Conservation (phyloP, 306 rosid genomes). For the Trifolium dubium region DNA sequence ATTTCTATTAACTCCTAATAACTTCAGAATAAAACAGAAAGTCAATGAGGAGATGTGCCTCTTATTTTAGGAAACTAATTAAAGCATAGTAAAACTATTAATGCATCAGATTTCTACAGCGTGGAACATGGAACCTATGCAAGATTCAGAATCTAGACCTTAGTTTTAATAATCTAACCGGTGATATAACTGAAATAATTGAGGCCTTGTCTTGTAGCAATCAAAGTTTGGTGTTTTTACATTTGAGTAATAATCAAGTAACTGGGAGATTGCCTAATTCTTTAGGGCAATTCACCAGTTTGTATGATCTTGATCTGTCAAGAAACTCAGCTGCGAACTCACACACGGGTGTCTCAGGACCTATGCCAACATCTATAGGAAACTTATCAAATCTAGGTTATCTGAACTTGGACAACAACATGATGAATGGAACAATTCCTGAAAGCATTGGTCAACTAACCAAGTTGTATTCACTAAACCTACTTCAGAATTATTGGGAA, state of each 20-base stretch:
- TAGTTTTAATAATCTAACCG: no score
- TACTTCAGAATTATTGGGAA: background rate
- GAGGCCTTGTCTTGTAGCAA: background rate
- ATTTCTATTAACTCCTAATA: no score
- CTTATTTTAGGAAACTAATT: no score
- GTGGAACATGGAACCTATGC: background rate
- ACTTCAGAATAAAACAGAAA: no score
- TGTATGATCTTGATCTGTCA: background rate
- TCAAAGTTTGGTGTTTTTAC: background rate
- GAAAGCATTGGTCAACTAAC: background rate
- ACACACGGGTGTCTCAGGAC: background rate
- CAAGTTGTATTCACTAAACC: background rate
- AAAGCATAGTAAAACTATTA: no score
- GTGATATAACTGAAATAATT: background rate
- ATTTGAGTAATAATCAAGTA: background rate
- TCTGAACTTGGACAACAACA: background rate
- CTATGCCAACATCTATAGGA: background rate
- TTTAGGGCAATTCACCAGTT: background rate
- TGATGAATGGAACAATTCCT: background rate
- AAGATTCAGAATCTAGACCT: background rate
- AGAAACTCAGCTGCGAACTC: background rate
- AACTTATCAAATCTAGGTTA: background rate
- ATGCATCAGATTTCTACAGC: no score
- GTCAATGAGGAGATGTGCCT: no score
- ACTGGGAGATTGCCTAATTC: background rate